Evolutionary conservation across 2,329 filamentous ascomycete genomes (phyloP).

Genomic region (Metarhizium guizhouense): DNA sequence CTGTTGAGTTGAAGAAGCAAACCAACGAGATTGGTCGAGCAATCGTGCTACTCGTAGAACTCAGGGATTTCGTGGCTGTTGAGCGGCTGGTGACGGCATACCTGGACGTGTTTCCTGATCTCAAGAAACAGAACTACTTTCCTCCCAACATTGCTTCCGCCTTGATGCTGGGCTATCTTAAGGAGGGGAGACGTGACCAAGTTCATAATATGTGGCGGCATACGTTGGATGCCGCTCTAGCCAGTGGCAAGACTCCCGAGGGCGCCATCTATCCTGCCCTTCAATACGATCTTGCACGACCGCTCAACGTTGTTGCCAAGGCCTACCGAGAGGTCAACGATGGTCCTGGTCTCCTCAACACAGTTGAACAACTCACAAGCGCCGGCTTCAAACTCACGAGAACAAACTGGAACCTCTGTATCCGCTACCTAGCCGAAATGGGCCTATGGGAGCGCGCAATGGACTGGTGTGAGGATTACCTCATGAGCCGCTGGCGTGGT

Average conservation of each 20-base stretch:
- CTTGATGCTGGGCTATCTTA: slow-evolving; percentile 58
- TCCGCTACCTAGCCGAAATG: slow-evolving; percentile 56
- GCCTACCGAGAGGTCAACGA: slow-evolving; percentile 32
- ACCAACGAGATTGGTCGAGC: slow-evolving; percentile 22
- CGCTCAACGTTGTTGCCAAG: slow-evolving; percentile 41
- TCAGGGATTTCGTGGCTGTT: slow-evolving; percentile 42
- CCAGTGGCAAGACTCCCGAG: slow-evolving; percentile 16
- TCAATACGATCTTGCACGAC: slow-evolving; percentile 43
- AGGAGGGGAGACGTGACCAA: slow-evolving; percentile 46
- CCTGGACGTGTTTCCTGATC: slow-evolving; percentile 28
- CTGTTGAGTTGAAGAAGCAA: slow-evolving; percentile 17
- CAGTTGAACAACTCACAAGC: slow-evolving; percentile 46
- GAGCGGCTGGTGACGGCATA: slow-evolving; percentile 49
- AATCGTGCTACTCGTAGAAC: slow-evolving; percentile 23
- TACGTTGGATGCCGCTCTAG: slow-evolving; percentile 43
- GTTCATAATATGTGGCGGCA: slow-evolving; percentile 60
- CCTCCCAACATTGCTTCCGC: slow-evolving; percentile 50
- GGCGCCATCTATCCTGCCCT: slow-evolving; percentile 32
- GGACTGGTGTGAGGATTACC: slow-evolving; percentile 60
- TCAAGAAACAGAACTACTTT: slow-evolving; percentile 24
- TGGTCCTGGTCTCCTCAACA: slow-evolving; percentile 34
- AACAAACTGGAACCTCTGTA: slow-evolving; percentile 71
- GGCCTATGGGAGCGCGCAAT: slow-evolving; percentile 60
- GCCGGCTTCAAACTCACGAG: slow-evolving; percentile 68
- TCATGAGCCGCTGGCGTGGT: slow-evolving; percentile 73